These are phyloP conservation scores for Kodamaea restingae DNA, from an alignment of 805 yeast species.

Conservation along the genomic window DNA sequence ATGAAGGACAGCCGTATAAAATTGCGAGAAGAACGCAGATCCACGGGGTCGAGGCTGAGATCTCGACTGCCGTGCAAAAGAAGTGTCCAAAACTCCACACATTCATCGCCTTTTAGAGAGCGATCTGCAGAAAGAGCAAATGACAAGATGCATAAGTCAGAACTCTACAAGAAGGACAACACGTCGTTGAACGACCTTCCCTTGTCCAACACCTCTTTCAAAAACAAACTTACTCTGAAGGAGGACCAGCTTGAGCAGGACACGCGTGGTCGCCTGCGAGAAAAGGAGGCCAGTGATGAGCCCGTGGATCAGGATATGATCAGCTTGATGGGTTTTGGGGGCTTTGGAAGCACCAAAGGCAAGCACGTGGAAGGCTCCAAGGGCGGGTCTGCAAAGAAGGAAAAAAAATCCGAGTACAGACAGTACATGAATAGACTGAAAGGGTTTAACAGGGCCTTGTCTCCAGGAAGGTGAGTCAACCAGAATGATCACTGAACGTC, in stretches of 20 bases:
- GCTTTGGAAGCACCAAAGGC: conserved; percentile 53
- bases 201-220: conserved; percentile 16
- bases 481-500: too few relatives aligned
- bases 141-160: conserved; percentile 15
- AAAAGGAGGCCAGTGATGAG: conserved; percentile 14
- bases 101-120: conserved; percentile 14
- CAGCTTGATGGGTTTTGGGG: conserved; percentile 55
- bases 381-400: conserved; percentile 40
- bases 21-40: background rate
- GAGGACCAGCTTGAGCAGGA: conserved; percentile 17
- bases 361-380: conserved; percentile 50
- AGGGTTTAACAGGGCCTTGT: conserved; percentile 53
- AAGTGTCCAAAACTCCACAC: background rate
- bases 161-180: conserved; percentile 14
- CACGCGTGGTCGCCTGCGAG: conserved; percentile 22
- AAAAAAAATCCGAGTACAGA: conserved; percentile 45
- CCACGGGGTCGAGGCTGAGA: conserved; percentile 11
- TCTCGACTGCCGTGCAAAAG: conserved; percentile 19
- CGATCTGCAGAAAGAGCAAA: conserved; percentile 16
- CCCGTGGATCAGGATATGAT: conserved; percentile 31
- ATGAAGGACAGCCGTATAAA: conserved; percentile 4
- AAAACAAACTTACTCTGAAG: conserved; percentile 13
- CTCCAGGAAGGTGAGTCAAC: conserved; percentile 41
- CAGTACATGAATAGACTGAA: conserved; percentile 58
- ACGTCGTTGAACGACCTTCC: conserved; percentile 15